Evolutionary conservation across 169 alveolate genomes (phyloP).

Genomic region (Plasmodium gallinaceum): DNA sequence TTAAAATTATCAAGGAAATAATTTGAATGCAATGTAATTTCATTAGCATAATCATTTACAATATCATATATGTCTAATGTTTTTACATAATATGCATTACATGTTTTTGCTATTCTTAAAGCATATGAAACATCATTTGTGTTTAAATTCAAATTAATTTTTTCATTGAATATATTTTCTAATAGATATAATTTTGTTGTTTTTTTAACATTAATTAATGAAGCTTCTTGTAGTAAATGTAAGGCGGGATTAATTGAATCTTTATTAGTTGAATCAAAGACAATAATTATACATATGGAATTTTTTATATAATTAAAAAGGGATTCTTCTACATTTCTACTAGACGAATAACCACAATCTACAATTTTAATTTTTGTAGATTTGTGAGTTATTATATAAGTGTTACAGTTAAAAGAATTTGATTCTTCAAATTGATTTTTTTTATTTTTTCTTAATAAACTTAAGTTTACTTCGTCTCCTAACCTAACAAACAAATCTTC

Average conservation of each 20-base stretch:
- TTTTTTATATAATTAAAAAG: slow-evolving; percentile 44
- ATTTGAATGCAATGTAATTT: not conserved
- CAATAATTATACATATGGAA: slow-evolving; percentile 46
- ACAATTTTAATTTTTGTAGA: slow-evolving; percentile 24
- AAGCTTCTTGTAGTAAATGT: slow-evolving; percentile 70
- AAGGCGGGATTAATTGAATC: slow-evolving; percentile 62
- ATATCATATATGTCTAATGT: slow-evolving; percentile 67
- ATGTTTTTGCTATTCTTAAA: slow-evolving; percentile 34
- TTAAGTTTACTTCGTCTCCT: slow-evolving; percentile 63
- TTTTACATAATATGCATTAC: slow-evolving; percentile 58
- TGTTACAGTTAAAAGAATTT: slow-evolving; percentile 11
- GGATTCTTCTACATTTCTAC: slow-evolving; percentile 36
- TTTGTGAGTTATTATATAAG: slow-evolving; percentile 40
- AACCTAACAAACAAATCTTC: slow-evolving; percentile 70
- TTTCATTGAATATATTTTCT: slow-evolving; percentile 66
- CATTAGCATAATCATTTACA: slow-evolving; percentile 24
- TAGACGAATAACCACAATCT: slow-evolving; percentile 39
- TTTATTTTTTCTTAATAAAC: slow-evolving; percentile 54
- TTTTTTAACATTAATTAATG: slow-evolving; percentile 55
- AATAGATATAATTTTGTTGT: slow-evolving; percentile 40
- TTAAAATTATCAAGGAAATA: slow-evolving; percentile 6
- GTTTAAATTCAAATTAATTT: slow-evolving; percentile 38
- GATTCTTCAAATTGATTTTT: slow-evolving; percentile 8
- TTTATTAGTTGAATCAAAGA: slow-evolving; percentile 54
- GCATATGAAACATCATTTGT: slow-evolving; percentile 56